A percentile compares a stretch with the other conserved stretches of the same genome.
Conservation (phyloP, 371 early-diverging fungal genomes). For the Phascolomyces articulosus region DNA sequence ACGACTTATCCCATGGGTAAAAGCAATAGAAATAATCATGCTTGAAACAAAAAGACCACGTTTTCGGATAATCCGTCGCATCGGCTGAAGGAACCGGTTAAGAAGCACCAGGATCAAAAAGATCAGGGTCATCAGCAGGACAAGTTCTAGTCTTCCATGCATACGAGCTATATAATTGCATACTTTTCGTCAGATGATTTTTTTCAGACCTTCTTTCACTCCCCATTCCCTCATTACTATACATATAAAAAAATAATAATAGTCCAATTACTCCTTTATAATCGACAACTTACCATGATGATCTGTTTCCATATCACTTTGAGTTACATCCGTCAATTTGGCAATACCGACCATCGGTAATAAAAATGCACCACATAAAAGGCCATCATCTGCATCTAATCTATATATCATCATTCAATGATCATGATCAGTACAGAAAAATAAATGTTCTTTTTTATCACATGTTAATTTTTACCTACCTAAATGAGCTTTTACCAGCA, state of each 20-base stretch:
- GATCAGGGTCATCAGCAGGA: constrained; percentile 36
- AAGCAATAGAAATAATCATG: constrained; percentile 32
- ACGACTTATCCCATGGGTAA: constrained; percentile 30
- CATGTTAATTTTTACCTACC: constrained; percentile 13
- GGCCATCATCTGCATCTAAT: constrained; percentile 49
- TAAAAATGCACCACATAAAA: constrained; percentile 41
- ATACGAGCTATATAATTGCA: constrained; percentile 20
- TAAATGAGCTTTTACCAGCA: constrained; percentile 15
- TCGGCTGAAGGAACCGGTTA: constrained; percentile 34
- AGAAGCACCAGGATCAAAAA: constrained; percentile 27
- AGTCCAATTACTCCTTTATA: too few relatives aligned
- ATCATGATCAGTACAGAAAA: too few relatives aligned
- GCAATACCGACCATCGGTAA: constrained; percentile 46
- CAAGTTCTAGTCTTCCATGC: constrained; percentile 35
- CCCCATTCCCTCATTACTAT: too few relatives aligned
- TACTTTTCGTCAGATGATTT: too few relatives aligned
- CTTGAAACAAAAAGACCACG: constrained; percentile 41
- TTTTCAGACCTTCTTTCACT: too few relatives aligned
- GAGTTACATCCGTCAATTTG: constrained; percentile 32
- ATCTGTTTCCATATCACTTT: constrained; percentile 13
- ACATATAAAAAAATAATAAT: too few relatives aligned
- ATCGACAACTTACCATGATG: constrained; percentile 20
- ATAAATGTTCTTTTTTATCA: too few relatives aligned
- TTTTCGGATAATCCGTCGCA: constrained; percentile 39
- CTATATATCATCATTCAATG: too few relatives aligned